A percentile compares a stretch with the other conserved stretches of the same genome.
These are phyloP conservation scores for Pisolithus thermaeus DNA, from an alignment of 1,284 basidiomycete genomes.

Conservation along the genomic window DNA sequence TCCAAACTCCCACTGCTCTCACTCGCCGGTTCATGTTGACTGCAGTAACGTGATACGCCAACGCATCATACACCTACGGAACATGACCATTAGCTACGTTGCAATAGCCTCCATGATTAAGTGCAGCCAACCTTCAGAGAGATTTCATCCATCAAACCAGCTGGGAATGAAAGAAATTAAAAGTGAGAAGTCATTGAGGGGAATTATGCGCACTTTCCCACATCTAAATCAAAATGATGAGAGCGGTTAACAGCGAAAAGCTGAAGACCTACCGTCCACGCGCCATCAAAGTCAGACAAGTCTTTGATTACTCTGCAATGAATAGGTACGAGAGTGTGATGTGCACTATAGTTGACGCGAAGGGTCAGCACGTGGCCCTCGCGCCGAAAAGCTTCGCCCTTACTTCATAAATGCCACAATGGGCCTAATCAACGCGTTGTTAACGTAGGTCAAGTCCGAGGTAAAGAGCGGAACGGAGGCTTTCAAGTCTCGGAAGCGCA, in stretches of 20 bases:
- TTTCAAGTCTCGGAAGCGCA: constrained; percentile 94
- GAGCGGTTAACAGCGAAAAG: neutral
- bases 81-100: neutral
- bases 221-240: constrained; percentile 44
- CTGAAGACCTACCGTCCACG: constrained; percentile 73
- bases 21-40: constrained; percentile 83
- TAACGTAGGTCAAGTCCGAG: constrained; percentile 83
- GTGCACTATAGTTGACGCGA: constrained; percentile 50
- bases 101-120: neutral
- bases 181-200: neutral
- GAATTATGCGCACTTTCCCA: constrained; percentile 66
- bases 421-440: constrained; percentile 91
- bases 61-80: constrained; percentile 74
- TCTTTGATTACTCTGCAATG: constrained; percentile 81
- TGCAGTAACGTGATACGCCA: constrained; percentile 88
- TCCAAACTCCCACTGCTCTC: constrained; percentile 82
- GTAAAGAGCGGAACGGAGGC: constrained; percentile 92
- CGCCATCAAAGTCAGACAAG: constrained; percentile 78
- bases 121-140: constrained; percentile 54
- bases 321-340: constrained; percentile 88
- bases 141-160: constrained; percentile 79
- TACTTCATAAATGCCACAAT: constrained; percentile 99
- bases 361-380: constrained; percentile 12
- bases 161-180: constrained; percentile 33
- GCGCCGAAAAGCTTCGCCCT: constrained; percentile 23